These are phyloP conservation scores for Calocera viscosa DNA, from an alignment of 768 basidiomycete species.

Conservation along the genomic window DNA sequence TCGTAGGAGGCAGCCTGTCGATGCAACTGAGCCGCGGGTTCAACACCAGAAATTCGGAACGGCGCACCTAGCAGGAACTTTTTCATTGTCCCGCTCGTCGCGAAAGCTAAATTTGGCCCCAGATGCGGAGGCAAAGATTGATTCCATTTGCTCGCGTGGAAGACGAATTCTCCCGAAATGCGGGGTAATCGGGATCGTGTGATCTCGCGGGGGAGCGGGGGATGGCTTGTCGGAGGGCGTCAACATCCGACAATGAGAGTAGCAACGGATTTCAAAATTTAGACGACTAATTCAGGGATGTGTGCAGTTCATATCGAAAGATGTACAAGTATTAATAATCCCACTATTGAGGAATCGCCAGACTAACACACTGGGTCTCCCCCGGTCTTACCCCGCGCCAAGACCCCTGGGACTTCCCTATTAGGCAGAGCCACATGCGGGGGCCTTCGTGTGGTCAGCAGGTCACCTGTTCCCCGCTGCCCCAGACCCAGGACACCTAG, in stretches of 20 bases:
- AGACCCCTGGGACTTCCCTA: neutral
- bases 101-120: neutral
- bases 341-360: neutral
- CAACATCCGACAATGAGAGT: neutral
- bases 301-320: neutral
- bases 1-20: neutral
- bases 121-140: neutral
- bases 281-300: neutral
- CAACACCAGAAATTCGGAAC: neutral
- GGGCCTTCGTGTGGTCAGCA: neutral
- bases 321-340: neutral
- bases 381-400: neutral
- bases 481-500: neutral
- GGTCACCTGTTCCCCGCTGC: neutral
- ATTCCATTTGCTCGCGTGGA: neutral
- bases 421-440: neutral
- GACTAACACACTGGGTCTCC: neutral
- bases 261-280: neutral
- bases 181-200: slow-evolving; percentile 1
- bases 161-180: slow-evolving; percentile 1
- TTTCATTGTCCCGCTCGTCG: neutral
- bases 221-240: neutral
- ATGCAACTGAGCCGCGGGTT: neutral
- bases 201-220: neutral
- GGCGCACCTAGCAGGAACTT: neutral